A percentile compares a stretch with the other conserved stretches of the same genome.
These are phyloP conservation scores for Leccinum boreale DNA, from an alignment of 768 basidiomycete genomes.

Conservation along the genomic window DNA sequence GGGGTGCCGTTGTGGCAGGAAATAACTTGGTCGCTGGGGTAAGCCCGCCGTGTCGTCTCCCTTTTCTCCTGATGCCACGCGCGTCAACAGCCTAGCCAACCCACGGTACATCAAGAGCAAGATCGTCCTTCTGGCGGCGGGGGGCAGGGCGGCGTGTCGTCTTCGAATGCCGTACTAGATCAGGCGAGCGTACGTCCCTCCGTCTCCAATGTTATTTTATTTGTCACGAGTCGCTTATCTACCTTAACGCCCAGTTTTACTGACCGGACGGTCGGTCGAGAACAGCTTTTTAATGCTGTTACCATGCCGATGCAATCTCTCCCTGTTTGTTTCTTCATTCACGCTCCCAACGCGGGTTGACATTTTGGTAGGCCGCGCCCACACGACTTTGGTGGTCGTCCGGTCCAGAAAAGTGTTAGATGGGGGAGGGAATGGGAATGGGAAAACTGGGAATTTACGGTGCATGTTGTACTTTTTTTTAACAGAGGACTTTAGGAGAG, in stretches of 20 bases:
- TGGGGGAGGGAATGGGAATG: not conserved
- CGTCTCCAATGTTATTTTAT: no score
- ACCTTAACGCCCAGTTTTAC: constrained; percentile 18
- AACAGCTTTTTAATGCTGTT: constrained; percentile 3
- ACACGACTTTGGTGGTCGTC: not conserved
- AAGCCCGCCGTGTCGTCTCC: not conserved
- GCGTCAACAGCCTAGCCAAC: constrained; percentile 22
- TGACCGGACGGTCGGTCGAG: constrained; percentile 6
- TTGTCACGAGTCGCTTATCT: not conserved
- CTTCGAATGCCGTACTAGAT: constrained; percentile 23
- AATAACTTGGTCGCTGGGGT: constrained; percentile 25
- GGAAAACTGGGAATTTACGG: not conserved
- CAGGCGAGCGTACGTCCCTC: constrained; percentile 13
- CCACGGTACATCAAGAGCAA: constrained; percentile 21
- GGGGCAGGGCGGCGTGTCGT: constrained; percentile 17
- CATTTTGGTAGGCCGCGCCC: not conserved
- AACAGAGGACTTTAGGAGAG: not conserved
- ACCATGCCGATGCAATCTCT: constrained; percentile 4
- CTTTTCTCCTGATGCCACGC: not conserved
- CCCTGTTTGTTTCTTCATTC: not conserved
- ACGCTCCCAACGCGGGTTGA: not conserved
- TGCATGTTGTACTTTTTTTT: not conserved
- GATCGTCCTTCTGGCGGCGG: constrained; percentile 19
- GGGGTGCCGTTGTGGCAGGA: constrained; percentile 6
- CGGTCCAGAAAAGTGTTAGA: not conserved